These are phyloP conservation scores for Yamagishiella unicocca DNA, from an alignment of 139 green algal species.

Conservation along the genomic window DNA sequence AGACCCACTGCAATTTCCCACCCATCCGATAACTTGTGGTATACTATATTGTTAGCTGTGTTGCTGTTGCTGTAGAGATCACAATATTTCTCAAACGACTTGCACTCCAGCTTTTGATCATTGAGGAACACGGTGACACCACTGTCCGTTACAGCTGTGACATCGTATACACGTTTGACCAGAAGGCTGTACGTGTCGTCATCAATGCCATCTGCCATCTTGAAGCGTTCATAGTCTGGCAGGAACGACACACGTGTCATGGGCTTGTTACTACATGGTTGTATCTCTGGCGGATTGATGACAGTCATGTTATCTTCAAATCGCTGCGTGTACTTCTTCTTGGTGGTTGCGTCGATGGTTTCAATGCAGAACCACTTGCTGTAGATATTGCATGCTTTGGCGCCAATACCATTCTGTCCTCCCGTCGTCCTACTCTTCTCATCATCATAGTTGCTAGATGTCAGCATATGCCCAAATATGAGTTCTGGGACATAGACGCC, in stretches of 20 bases:
- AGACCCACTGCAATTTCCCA: conserved; percentile 70
- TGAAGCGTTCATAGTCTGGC: conserved; percentile 40
- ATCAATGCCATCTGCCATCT: conserved; percentile 40
- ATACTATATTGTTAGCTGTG: background rate
- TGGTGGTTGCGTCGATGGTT: background rate
- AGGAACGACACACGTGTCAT: conserved; percentile 8
- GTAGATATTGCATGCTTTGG: conserved; percentile 56
- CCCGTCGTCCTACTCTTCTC: conserved; percentile 60
- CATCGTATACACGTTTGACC: conserved; percentile 72
- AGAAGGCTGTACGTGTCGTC: conserved; percentile 69
- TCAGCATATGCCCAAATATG: conserved; percentile 80
- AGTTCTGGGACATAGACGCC: conserved; percentile 73
- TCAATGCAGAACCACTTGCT: conserved; percentile 53
- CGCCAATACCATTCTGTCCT: conserved; percentile 47
- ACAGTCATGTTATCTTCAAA: conserved; percentile 70
- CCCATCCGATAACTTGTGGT: background rate
- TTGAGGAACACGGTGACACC: background rate
- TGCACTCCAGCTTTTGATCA: conserved; percentile 57
- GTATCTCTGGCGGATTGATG: conserved; percentile 63
- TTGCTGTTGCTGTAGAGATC: conserved; percentile 60
- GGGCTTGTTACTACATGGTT: conserved; percentile 53
- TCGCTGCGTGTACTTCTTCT: background rate
- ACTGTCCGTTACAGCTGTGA: conserved; percentile 52
- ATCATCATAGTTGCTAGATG: conserved; percentile 79
- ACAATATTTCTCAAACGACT: conserved; percentile 72